Evolutionary conservation across 2,329 filamentous ascomycete species (phyloP).

Genomic region (Podosphaera fusca): DNA sequence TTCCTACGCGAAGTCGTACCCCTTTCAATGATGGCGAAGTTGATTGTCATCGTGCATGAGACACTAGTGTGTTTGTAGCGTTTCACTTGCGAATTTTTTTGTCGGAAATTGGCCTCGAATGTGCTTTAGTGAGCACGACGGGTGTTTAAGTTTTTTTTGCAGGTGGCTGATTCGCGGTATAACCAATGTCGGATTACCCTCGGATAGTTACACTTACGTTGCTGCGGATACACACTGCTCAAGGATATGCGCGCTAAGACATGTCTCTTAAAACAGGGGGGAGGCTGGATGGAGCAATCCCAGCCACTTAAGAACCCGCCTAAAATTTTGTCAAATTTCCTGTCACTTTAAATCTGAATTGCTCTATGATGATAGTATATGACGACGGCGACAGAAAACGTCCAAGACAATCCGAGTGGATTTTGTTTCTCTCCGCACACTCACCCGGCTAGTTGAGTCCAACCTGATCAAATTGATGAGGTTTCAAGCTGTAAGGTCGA

Average conservation of each 20-base stretch:
- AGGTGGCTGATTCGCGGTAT: too few relatives aligned
- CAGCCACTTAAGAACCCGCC: background rate
- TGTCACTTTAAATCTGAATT: too few relatives aligned
- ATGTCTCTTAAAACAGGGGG: background rate
- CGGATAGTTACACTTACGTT: background rate
- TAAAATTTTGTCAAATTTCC: background rate
- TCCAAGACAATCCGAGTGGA: too few relatives aligned
- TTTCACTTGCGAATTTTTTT: background rate
- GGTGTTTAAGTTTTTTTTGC: background rate
- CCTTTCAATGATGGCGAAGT: too few relatives aligned
- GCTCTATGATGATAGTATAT: too few relatives aligned
- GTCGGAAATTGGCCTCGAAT: background rate
- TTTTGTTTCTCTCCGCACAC: too few relatives aligned
- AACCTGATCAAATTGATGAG: too few relatives aligned
- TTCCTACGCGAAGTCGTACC: background rate
- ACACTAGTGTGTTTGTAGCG: background rate
- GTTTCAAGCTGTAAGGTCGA: too few relatives aligned
- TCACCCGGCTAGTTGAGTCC: too few relatives aligned
- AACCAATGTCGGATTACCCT: too few relatives aligned
- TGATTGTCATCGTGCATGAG: background rate
- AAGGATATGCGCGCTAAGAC: background rate
- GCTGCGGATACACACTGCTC: too few relatives aligned
- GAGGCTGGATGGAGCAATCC: background rate
- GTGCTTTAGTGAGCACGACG: background rate
- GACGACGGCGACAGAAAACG: too few relatives aligned